These are phyloP conservation scores for Cladosporium sp. DNA, from an alignment of 2,329 filamentous ascomycete genomes.

Conservation along the genomic window DNA sequence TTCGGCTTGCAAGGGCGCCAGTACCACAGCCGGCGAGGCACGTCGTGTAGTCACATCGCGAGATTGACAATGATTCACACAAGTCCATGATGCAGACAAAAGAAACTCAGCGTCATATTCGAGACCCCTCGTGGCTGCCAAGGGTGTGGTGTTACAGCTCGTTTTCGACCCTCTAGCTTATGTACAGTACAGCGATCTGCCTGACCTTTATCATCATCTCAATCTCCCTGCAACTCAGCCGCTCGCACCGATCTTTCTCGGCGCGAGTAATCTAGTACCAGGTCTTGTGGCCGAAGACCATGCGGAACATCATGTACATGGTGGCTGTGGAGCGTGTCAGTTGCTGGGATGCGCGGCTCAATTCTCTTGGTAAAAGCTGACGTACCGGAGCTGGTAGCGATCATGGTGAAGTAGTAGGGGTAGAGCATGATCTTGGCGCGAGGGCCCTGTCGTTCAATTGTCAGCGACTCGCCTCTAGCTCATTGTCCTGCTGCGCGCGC, in stretches of 20 bases:
- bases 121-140: conserved; percentile 11
- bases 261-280: conserved; percentile 47
- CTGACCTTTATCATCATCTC: background rate
- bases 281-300: conserved; percentile 73
- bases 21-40: too few relatives aligned
- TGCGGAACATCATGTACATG: conserved; percentile 70
- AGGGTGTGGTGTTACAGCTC: conserved; percentile 13
- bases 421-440: conserved; percentile 62
- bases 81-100: background rate
- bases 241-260: background rate
- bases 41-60: too few relatives aligned
- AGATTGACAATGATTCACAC: too few relatives aligned
- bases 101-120: conserved; percentile 7
- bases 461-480: conserved; percentile 15
- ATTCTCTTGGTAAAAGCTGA: conserved; percentile 20
- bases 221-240: background rate
- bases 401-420: conserved; percentile 59
- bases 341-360: background rate
- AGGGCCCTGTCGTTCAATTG: conserved; percentile 48
- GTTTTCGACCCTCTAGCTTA: conserved; percentile 11
- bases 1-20: too few relatives aligned
- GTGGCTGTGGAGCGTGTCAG: conserved; percentile 29
- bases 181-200: conserved; percentile 6
- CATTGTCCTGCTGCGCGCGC: background rate
- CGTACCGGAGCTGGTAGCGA: conserved; percentile 50